A percentile compares a stretch with the other conserved stretches of the same genome.
These are phyloP conservation scores for Cladophialophora carrionii DNA, from an alignment of 2,329 filamentous ascomycete genomes.

Conservation along the genomic window DNA sequence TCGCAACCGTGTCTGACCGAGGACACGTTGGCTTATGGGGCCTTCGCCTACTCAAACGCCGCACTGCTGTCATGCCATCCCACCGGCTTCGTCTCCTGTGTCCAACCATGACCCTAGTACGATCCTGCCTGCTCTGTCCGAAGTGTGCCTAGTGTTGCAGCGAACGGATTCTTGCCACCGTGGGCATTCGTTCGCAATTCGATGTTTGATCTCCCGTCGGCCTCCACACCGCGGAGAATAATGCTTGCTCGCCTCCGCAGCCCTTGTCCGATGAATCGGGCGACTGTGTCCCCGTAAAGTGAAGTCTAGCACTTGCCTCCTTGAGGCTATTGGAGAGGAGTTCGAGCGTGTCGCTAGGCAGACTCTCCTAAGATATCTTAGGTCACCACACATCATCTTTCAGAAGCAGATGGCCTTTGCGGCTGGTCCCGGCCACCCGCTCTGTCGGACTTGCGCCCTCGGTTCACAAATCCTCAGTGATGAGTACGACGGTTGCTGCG, in stretches of 20 bases:
- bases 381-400: conserved; percentile 8
- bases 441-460: conserved; percentile 8
- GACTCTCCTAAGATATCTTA: conserved; percentile 15
- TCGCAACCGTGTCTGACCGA: conserved; percentile 3
- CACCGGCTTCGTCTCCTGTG: neutral
- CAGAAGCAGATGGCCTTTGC: conserved; percentile 13
- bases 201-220: conserved; percentile 6
- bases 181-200: neutral
- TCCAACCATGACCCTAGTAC: conserved; percentile 7
- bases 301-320: neutral
- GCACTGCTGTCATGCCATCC: neutral
- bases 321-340: conserved; percentile 8
- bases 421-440: conserved; percentile 28
- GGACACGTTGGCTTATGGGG: neutral
- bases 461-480: conserved; percentile 8
- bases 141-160: conserved; percentile 1
- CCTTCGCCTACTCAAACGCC: neutral
- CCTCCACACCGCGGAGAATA: conserved; percentile 21
- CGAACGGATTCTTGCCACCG: conserved; percentile 16
- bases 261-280: conserved; percentile 13
- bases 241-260: conserved; percentile 1
- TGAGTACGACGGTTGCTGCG: conserved; percentile 18
- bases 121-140: neutral
- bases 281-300: conserved; percentile 12
- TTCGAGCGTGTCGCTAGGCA: conserved; percentile 8